These are phyloP conservation scores for Jasminum sambac DNA, from an alignment of 257 asterid species.

Conservation along the genomic window DNA sequence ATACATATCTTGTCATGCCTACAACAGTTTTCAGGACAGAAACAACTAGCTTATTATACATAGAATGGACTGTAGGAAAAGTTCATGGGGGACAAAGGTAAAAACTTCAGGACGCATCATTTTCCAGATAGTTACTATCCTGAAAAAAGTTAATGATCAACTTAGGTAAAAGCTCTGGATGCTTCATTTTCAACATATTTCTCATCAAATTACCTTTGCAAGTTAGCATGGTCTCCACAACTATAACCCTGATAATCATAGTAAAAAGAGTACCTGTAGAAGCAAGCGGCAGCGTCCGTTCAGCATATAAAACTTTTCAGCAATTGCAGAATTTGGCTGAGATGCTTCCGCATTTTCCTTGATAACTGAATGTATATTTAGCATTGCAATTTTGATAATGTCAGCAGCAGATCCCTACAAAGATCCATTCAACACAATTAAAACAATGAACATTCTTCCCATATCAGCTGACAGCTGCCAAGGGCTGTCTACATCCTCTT, in stretches of 20 bases:
- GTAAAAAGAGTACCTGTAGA: constrained; percentile 61
- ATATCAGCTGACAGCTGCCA: neutral
- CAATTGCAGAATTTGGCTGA: constrained; percentile 43
- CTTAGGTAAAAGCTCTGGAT: constrained; percentile 7
- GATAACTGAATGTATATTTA: constrained; percentile 64
- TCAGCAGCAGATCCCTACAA: constrained; percentile 97
- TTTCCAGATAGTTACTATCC: neutral
- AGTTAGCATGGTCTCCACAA: constrained; percentile 1
- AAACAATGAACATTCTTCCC: constrained; percentile 20
- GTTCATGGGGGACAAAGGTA: neutral
- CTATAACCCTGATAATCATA: constrained; percentile 21
- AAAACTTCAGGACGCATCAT: neutral
- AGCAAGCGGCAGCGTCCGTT: constrained; percentile 86
- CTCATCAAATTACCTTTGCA: constrained; percentile 8
- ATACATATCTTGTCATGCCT: neutral
- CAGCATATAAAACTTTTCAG: constrained; percentile 60
- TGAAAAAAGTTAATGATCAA: neutral
- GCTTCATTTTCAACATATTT: constrained; percentile 2
- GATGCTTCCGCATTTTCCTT: constrained; percentile 50
- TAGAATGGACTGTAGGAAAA: neutral
- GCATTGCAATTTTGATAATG: constrained; percentile 89
- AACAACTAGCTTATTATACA: neutral
- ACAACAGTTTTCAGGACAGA: neutral
- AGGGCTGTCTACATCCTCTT: neutral
- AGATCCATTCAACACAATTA: constrained; percentile 17